phyloP scores from a whole-genome alignment of 2,329 filamentous ascomycete species.

The Fusarium dlaminii region DNA sequence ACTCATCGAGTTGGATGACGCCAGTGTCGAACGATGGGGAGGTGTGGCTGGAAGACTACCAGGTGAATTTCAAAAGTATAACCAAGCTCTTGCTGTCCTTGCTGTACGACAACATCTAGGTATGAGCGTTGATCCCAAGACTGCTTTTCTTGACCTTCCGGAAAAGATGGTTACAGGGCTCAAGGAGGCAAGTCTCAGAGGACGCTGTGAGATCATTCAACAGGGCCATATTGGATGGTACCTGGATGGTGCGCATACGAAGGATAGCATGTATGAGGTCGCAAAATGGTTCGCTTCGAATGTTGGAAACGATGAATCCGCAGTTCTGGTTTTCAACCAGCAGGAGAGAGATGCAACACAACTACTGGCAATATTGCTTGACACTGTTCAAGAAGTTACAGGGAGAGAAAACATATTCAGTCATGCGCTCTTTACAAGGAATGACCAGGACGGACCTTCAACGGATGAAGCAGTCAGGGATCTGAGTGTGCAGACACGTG shows the following conservation, averaged over 20 bases:
- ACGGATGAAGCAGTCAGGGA: constrained; percentile 54
- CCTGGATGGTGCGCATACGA: constrained; percentile 88
- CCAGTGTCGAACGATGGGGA: constrained; percentile 52
- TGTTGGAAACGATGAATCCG: constrained; percentile 44
- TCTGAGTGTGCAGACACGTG: constrained; percentile 70
- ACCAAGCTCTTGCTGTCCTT: constrained; percentile 65
- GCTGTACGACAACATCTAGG: constrained; percentile 68
- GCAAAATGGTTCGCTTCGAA: constrained; percentile 77
- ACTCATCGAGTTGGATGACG: constrained; percentile 55
- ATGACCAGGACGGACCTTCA: constrained; percentile 55
- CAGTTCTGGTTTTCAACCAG: constrained; percentile 88
- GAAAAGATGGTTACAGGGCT: constrained; percentile 70
- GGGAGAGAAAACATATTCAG: constrained; percentile 64
- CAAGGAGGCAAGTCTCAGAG: constrained; percentile 73
- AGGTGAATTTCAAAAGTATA: constrained; percentile 65
- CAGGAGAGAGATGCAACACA: constrained; percentile 80
- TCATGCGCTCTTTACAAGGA: constrained; percentile 83
- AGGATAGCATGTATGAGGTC: constrained; percentile 81
- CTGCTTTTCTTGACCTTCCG: constrained; percentile 40
- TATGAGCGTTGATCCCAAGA: constrained; percentile 33
- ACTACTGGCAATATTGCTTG: constrained; percentile 71
- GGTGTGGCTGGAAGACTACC: constrained; percentile 55
- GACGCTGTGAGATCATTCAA: constrained; percentile 77
- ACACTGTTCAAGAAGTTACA: constrained; percentile 57
- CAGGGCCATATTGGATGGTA: constrained; percentile 72